Evolutionary conservation across 2,329 filamentous ascomycete species (phyloP).

Genomic region (Apiospora saccharicola): DNA sequence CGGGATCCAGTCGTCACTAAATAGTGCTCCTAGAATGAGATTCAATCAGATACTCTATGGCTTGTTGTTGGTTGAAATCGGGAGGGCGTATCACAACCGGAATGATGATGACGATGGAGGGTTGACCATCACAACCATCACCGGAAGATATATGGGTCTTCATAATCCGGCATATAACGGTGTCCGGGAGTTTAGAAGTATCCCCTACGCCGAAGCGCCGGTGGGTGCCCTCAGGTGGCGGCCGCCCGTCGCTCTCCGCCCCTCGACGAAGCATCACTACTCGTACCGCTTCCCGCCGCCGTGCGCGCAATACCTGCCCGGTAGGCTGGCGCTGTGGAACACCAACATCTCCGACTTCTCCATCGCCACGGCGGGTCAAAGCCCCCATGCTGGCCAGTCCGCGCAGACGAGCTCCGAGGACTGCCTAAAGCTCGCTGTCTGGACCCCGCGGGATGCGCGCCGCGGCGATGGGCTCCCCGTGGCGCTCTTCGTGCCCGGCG

Average conservation of each 20-base stretch:
- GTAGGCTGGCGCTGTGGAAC: constrained; percentile 39
- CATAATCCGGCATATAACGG: constrained; percentile 41
- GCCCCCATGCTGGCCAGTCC: constrained; percentile 32
- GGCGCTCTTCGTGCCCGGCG: constrained; percentile 29
- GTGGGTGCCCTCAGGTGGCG: constrained; percentile 1
- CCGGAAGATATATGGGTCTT: constrained; percentile 44
- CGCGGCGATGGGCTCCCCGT: constrained; percentile 28
- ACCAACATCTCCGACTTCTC: constrained; percentile 39
- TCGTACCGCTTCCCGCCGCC: constrained; percentile 33
- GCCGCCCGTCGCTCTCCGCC: constrained; percentile 14
- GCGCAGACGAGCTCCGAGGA: constrained; percentile 31
- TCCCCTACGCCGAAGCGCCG: constrained; percentile 45
- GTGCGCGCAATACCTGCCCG: constrained; percentile 45
- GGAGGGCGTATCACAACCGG: too few relatives aligned
- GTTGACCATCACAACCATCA: constrained; percentile 42
- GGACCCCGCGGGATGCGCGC: constrained; percentile 23
- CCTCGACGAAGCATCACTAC: constrained; percentile 22
- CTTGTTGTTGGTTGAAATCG: neutral
- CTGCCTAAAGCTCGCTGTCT: constrained; percentile 28
- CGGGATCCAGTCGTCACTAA: neutral
- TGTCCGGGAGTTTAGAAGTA: constrained; percentile 47
- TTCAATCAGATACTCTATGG: constrained; percentile 2
- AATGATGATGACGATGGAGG: neutral
- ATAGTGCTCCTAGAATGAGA: neutral
- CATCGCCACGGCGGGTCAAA: constrained; percentile 42